Percentiles rank a stretch among this genome's conserved stretches.
These are phyloP conservation scores for Wickerhamiella vanderwaltii DNA, from an alignment of 805 yeast species.

Conservation along the genomic window DNA sequence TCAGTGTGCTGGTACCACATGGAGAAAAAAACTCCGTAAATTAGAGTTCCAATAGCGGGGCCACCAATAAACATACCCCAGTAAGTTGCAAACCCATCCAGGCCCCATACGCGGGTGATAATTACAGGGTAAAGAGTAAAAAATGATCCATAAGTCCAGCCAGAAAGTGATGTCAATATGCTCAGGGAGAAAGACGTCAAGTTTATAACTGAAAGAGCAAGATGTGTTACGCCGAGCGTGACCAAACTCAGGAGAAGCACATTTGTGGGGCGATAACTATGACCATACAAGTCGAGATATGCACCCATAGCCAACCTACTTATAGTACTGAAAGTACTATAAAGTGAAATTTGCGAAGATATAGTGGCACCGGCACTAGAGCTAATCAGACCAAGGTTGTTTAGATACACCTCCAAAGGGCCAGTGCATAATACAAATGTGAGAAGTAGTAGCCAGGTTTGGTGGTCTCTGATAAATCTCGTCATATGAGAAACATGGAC, in stretches of 20 bases:
- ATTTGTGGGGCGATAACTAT: conserved; percentile 22
- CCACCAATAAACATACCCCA: conserved; percentile 87
- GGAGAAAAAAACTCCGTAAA: conserved; percentile 63
- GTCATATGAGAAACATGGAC: conserved; percentile 20
- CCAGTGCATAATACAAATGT: conserved; percentile 63
- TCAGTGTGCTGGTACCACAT: conserved; percentile 37
- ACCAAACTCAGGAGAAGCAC: conserved; percentile 25
- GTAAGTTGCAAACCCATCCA: conserved; percentile 76
- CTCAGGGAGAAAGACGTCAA: conserved; percentile 21
- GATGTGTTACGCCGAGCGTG: conserved; percentile 31
- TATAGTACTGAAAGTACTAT: conserved; percentile 55
- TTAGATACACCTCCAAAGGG: conserved; percentile 72
- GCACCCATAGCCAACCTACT: conserved; percentile 59
- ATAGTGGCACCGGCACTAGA: conserved; percentile 27
- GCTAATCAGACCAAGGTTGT: conserved; percentile 70
- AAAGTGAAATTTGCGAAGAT: conserved; percentile 38
- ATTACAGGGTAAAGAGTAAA: conserved; percentile 82
- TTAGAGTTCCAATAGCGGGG: conserved; percentile 69
- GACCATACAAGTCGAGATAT: conserved; percentile 46
- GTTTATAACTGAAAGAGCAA: conserved; percentile 19
- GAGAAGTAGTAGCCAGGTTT: conserved; percentile 45
- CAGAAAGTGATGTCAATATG: conserved; percentile 40
- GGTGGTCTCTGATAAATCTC: conserved; percentile 19
- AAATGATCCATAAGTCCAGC: conserved; percentile 66
- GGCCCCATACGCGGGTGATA: conserved; percentile 76